phyloP scores from a whole-genome alignment of 495 filamentous ascomycete species.

The Penicillium pulvis region DNA sequence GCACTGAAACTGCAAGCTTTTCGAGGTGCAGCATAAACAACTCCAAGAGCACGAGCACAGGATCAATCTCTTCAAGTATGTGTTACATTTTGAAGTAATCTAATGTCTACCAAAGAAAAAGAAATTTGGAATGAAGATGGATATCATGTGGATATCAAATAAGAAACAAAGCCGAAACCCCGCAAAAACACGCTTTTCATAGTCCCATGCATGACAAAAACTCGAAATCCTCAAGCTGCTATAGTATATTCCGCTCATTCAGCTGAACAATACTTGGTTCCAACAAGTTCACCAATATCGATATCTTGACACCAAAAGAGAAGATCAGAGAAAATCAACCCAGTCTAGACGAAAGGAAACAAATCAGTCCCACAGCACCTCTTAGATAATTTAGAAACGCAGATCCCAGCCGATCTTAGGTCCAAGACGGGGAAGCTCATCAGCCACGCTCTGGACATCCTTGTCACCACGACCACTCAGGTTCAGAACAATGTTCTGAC shows the following conservation, averaged over 20 bases:
- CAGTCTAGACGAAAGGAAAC: background rate
- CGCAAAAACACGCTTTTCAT: slow-evolving; percentile 7
- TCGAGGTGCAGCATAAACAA: too few species aligned
- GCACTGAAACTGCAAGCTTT: too few species aligned
- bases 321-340: too few species aligned
- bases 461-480: slow-evolving; percentile 92
- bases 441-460: slow-evolving; percentile 97
- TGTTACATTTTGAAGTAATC: background rate
- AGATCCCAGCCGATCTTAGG: slow-evolving; percentile 96
- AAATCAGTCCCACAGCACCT: background rate
- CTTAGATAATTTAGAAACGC: slow-evolving; percentile 53
- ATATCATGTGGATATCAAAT: background rate
- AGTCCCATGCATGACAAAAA: background rate
- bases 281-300: too few species aligned
- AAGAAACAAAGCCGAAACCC: background rate
- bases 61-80: background rate
- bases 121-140: too few species aligned
- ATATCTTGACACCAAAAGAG: too few species aligned
- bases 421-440: slow-evolving; percentile 85
- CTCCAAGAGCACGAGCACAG: background rate
- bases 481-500: slow-evolving; percentile 91
- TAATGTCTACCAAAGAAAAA: background rate
- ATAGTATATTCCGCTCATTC: too few species aligned
- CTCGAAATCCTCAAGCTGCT: too few species aligned
- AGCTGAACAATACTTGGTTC: too few species aligned